phyloP scores from a whole-genome alignment of 2,329 filamentous ascomycete species.

The Fusarium fujikuroi region DNA sequence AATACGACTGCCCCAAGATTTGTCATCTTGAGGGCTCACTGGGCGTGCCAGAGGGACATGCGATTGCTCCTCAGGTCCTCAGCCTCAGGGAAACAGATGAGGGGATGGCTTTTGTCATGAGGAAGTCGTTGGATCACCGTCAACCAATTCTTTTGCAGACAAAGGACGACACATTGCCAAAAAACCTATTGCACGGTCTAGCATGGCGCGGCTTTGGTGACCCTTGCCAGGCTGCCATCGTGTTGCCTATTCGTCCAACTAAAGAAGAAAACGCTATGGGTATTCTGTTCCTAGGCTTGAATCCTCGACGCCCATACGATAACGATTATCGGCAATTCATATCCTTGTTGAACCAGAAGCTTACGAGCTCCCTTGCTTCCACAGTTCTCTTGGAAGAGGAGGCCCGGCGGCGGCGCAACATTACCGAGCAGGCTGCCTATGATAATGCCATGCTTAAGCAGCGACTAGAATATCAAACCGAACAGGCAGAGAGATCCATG shows the following conservation, averaged over 20 bases:
- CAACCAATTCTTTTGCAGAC: slow-evolving; percentile 55
- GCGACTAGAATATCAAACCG: slow-evolving; percentile 68
- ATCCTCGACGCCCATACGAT: slow-evolving; percentile 77
- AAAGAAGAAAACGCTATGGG: slow-evolving; percentile 74
- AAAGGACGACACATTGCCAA: slow-evolving; percentile 65
- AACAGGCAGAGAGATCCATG: slow-evolving; percentile 64
- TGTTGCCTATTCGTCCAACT: slow-evolving; percentile 75
- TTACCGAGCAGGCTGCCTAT: slow-evolving; percentile 69
- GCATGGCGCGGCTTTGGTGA: slow-evolving; percentile 73
- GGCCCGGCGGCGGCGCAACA: slow-evolving; percentile 63
- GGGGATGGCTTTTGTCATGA: slow-evolving; percentile 54
- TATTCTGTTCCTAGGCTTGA: slow-evolving; percentile 75
- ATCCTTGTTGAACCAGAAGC: slow-evolving; percentile 62
- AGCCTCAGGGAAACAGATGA: slow-evolving; percentile 51
- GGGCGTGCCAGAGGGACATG: slow-evolving; percentile 57
- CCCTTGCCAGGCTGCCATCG: slow-evolving; percentile 71
- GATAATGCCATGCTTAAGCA: slow-evolving; percentile 74
- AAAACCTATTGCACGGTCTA: slow-evolving; percentile 67
- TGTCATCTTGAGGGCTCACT: slow-evolving; percentile 59
- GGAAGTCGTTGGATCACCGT: slow-evolving; percentile 51
- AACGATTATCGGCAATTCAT: slow-evolving; percentile 78
- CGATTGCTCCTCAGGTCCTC: slow-evolving; percentile 53
- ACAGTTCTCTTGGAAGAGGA: slow-evolving; percentile 78
- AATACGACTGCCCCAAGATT: slow-evolving; percentile 48
- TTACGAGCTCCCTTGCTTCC: slow-evolving; percentile 75